phyloP scores from a whole-genome alignment of 371 early-diverging fungal genomes.

The Mortierella sp. region DNA sequence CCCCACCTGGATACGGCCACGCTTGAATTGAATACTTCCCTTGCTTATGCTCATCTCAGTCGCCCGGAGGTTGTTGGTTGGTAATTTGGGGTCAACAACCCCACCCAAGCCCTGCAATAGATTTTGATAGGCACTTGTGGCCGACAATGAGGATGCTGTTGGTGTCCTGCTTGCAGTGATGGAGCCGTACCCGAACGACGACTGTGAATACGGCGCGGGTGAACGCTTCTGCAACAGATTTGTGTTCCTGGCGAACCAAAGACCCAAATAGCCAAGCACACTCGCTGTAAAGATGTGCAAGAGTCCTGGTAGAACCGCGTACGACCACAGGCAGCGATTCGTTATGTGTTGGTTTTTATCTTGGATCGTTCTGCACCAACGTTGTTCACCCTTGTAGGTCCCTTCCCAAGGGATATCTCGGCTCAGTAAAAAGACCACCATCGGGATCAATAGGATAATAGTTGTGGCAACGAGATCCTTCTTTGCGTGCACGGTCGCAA shows the following conservation, averaged over 20 bases:
- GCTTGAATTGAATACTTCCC: slow-evolving; percentile 26
- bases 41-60: not conserved
- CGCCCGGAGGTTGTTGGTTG: not conserved
- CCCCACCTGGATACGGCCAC: slow-evolving; percentile 45
- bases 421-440: slow-evolving; percentile 23
- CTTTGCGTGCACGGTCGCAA: slow-evolving; percentile 24
- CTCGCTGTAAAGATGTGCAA: slow-evolving; percentile 15
- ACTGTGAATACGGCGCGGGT: no score
- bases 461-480: slow-evolving; percentile 32
- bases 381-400: slow-evolving; percentile 20
- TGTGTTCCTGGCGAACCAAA: slow-evolving; percentile 31
- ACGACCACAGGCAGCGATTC: slow-evolving; percentile 41
- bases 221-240: slow-evolving; percentile 12
- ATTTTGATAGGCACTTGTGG: slow-evolving; percentile 8
- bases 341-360: slow-evolving; percentile 31
- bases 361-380: slow-evolving; percentile 30
- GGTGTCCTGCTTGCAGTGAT: not conserved
- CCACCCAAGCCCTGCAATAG: slow-evolving; percentile 14
- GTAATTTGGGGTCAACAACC: no score
- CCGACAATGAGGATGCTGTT: not conserved
- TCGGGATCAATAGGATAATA: slow-evolving; percentile 21
- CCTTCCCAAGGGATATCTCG: slow-evolving; percentile 44
- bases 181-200: no score
- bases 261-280: slow-evolving; percentile 23
- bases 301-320: slow-evolving; percentile 28